These are phyloP conservation scores for Pestalotiopsis sp. DNA, from an alignment of 2,329 filamentous ascomycete species.

Conservation along the genomic window DNA sequence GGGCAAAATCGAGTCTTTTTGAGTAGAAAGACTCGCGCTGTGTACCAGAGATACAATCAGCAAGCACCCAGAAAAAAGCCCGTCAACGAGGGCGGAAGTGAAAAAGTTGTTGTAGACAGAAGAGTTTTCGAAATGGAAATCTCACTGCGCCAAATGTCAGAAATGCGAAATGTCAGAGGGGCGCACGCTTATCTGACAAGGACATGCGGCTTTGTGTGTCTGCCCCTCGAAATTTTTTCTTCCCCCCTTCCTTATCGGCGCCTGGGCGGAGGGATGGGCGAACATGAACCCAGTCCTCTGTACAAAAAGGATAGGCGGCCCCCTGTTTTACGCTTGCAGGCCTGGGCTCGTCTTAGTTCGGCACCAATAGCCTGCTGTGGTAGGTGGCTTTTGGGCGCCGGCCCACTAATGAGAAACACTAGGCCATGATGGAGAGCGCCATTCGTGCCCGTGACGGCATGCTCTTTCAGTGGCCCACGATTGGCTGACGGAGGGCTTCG, in stretches of 20 bases:
- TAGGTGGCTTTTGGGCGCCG: slow-evolving; percentile 4
- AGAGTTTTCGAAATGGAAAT: slow-evolving; percentile 17
- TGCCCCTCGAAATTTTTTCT: slow-evolving; percentile 12
- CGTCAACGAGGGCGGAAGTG: slow-evolving; percentile 18
- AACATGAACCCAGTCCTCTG: background rate
- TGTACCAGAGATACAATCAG: slow-evolving; percentile 17
- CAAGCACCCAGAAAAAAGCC: slow-evolving; percentile 18
- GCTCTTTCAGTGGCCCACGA: background rate
- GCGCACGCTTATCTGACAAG: slow-evolving; percentile 11
- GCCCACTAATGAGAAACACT: slow-evolving; percentile 9
- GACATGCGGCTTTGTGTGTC: background rate
- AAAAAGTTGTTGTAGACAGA: slow-evolving; percentile 15
- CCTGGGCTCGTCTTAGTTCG: background rate
- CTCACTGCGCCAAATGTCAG: slow-evolving; percentile 11
- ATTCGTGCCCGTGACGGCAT: background rate
- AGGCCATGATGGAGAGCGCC: background rate
- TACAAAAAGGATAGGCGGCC: background rate
- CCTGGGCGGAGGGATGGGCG: background rate
- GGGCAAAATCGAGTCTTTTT: slow-evolving; percentile 4
- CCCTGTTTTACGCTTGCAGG: background rate
- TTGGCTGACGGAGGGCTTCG: background rate
- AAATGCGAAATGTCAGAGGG: slow-evolving; percentile 15
- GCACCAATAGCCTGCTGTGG: background rate
- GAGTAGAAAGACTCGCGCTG: slow-evolving; percentile 19
- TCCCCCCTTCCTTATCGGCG: slow-evolving; percentile 9